Conservation (phyloP, 306 rosid species). For the Medicago truncatula region DNA sequence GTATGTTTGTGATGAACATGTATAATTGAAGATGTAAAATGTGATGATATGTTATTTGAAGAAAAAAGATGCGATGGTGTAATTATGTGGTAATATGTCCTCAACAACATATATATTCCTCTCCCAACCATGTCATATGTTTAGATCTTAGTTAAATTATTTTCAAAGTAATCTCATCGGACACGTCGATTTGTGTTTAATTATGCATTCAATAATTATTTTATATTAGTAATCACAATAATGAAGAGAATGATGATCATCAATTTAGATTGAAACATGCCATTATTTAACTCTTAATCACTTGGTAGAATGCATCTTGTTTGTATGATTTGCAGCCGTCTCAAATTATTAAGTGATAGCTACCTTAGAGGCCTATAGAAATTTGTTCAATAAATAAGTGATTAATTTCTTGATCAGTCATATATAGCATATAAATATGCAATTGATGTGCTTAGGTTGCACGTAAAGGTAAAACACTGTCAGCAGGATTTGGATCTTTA, state of each 20-base stretch:
- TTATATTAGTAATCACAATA: conserved; percentile 48
- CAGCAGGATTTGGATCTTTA: too few relatives aligned
- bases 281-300: conserved; percentile 40
- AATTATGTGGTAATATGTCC: too few relatives aligned
- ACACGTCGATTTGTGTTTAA: conserved; percentile 39
- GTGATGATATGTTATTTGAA: too few relatives aligned
- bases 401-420: conserved; percentile 25
- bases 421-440: conserved; percentile 34
- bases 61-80: too few relatives aligned
- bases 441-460: too few relatives aligned
- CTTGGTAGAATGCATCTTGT: conserved; percentile 47
- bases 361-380: conserved; percentile 38
- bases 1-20: too few relatives aligned
- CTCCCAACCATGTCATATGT: conserved; percentile 25
- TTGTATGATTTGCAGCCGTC: conserved; percentile 53
- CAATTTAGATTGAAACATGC: conserved; percentile 44
- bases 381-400: conserved; percentile 37
- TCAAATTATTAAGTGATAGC: conserved; percentile 50
- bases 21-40: too few relatives aligned
- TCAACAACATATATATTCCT: too few relatives aligned
- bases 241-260: conserved; percentile 44
- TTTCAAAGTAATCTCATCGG: conserved; percentile 49
- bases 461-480: too few relatives aligned
- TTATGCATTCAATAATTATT: conserved; percentile 38
- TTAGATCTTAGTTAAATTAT: conserved; percentile 38